phyloP scores from a whole-genome alignment of 2,329 filamentous ascomycete species.

The Curvularia hawaiiensis region DNA sequence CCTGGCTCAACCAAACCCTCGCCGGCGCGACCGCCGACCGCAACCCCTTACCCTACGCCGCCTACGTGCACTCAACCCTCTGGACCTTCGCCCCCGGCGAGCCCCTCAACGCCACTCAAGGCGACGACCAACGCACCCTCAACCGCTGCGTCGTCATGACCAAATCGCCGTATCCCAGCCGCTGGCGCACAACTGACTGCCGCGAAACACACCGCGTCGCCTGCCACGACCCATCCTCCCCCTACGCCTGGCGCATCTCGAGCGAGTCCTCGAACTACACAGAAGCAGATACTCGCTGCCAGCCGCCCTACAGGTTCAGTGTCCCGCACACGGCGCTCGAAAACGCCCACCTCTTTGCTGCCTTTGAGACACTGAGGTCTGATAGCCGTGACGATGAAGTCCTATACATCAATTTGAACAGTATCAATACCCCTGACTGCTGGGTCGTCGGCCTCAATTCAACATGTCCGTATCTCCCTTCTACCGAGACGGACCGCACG shows the following conservation, averaged over 20 bases:
- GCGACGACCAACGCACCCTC: constrained; percentile 24
- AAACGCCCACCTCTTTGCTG: constrained; percentile 61
- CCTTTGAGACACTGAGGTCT: constrained; percentile 16
- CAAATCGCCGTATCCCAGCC: constrained; percentile 52
- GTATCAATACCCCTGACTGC: constrained; percentile 60
- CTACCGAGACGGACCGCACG: constrained; percentile 50
- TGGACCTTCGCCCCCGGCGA: constrained; percentile 67
- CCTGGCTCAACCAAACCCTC: constrained; percentile 63
- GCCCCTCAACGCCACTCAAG: constrained; percentile 55
- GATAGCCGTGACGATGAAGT: constrained; percentile 14
- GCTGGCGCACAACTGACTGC: constrained; percentile 65
- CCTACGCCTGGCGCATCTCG: constrained; percentile 64
- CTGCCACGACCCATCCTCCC: constrained; percentile 60
- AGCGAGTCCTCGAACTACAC: constrained; percentile 50
- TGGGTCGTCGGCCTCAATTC: constrained; percentile 63
- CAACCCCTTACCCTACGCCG: constrained; percentile 56
- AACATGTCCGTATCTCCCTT: constrained; percentile 62
- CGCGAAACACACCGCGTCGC: constrained; percentile 56
- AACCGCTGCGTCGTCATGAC: constrained; percentile 63
- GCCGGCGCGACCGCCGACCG: constrained; percentile 57
- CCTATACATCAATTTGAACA: constrained; percentile 67
- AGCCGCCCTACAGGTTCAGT: constrained; percentile 56
- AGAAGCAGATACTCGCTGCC: constrained; percentile 55
- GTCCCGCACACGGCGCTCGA: constrained; percentile 67
- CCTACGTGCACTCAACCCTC: constrained; percentile 56